phyloP scores from a whole-genome alignment of 2,329 filamentous ascomycete genomes.

The Colletotrichum lini region DNA sequence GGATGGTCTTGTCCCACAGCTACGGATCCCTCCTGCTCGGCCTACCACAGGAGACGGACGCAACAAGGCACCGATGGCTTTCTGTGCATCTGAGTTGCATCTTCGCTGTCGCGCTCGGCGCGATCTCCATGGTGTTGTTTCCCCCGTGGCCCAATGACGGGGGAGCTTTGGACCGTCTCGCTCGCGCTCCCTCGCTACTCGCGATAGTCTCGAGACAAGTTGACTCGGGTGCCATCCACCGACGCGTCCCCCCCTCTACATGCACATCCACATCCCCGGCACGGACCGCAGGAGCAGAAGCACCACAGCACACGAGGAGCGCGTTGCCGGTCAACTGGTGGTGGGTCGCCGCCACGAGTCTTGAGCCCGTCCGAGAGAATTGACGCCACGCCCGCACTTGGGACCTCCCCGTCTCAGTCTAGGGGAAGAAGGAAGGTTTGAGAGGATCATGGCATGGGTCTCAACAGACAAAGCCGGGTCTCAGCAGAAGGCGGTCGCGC shows the following conservation, averaged over 20 bases:
- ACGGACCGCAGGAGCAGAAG: constrained; percentile 19
- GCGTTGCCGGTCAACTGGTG: constrained; percentile 29
- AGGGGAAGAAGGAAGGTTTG: background rate
- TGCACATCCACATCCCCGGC: constrained; percentile 23
- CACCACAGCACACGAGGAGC: background rate
- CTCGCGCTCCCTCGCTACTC: constrained; percentile 35
- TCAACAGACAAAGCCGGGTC: background rate
- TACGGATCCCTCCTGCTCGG: constrained; percentile 30
- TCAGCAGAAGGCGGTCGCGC: background rate
- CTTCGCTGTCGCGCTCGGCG: constrained; percentile 26
- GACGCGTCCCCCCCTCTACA: too few species aligned
- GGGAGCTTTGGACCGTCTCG: background rate
- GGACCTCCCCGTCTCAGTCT: constrained; percentile 1
- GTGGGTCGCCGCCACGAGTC: constrained; percentile 32
- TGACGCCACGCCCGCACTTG: constrained; percentile 23
- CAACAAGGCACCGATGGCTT: constrained; percentile 16
- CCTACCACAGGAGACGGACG: background rate
- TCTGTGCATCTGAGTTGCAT: background rate
- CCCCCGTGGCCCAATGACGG: background rate
- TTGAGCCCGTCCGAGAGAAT: constrained; percentile 23
- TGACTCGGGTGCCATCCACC: background rate
- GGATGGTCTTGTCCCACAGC: constrained; percentile 29
- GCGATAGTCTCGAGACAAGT: constrained; percentile 18
- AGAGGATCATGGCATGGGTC: too few species aligned
- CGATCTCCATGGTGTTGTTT: constrained; percentile 11